Conservation (phyloP, 148 eudicot species). For the Selenicereus undatus region DNA sequence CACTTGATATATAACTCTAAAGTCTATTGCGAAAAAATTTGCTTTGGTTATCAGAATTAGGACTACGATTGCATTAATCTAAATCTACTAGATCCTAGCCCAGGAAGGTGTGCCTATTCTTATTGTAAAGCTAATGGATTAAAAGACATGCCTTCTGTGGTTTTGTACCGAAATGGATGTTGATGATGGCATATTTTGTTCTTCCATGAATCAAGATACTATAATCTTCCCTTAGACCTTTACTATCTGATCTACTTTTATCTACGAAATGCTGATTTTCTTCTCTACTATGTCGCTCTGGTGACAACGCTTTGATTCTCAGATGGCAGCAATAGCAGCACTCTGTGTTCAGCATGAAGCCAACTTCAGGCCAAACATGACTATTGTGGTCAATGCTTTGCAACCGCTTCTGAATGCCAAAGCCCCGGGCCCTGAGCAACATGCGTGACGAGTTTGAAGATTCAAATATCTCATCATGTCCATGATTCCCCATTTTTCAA, state of each 20-base stretch:
- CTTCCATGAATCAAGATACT: too few relatives aligned
- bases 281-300: neutral
- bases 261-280: neutral
- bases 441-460: constrained; percentile 26
- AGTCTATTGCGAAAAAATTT: neutral
- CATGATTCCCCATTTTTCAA: neutral
- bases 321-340: constrained; percentile 98
- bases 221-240: too few relatives aligned
- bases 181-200: too few relatives aligned
- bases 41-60: neutral
- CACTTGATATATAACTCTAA: neutral
- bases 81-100: neutral
- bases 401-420: constrained; percentile 74
- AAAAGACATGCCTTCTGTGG: too few relatives aligned
- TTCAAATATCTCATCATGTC: neutral
- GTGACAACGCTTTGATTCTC: constrained; percentile 17
- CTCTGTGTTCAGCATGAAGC: constrained; percentile 95
- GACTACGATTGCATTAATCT: neutral
- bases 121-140: too few relatives aligned
- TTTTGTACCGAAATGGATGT: too few relatives aligned
- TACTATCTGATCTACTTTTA: neutral
- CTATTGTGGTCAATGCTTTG: constrained; percentile 92
- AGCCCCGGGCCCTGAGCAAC: constrained; percentile 56
- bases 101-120: neutral
- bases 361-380: constrained; percentile 94